Base-by-base conservation (phyloP, 2,329 filamentous ascomycete genomes). In the Penicillium sp. region DNA sequence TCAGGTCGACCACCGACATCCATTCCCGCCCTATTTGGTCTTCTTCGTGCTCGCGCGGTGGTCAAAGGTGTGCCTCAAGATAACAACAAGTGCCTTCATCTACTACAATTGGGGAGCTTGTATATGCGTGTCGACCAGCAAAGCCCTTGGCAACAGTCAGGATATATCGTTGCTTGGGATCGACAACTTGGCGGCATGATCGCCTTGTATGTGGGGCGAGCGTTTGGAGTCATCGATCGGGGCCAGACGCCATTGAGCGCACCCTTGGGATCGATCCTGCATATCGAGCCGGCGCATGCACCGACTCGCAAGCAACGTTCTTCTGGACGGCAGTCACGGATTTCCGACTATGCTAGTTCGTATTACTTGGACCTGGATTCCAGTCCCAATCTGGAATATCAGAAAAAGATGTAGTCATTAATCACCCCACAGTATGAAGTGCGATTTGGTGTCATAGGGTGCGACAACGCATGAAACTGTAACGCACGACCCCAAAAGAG, bases 61-160 rank as follows among this genome's bases (percentile, higher is more conserved):
- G 47, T 52, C 27, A 49, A 61, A 36, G 59, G 61, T 13, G 45
- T 50, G 5, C 57, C 59, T 29, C 47, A 55, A 26, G 46, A 44
- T 38, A 41, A 50, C 39, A 54, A 58, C 8, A 53, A 51, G 18
- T 51, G 52, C 32, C 51, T 68, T 38, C 61, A 67, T 47, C 41
- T 71, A 29, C 63, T 72, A 52, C 68, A 70, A 50, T 58, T 71
- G 25, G 69, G 69, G 3, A 64, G 58, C 48, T 48, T 72, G 27
- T 57, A 59, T n/a, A 54, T 54, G 52, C 59, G 60, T 33, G 41
- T 43, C 12, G 51, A 45, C 13, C 36, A 39, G 11, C 9, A 45
- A 4, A n/a, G 51, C 29, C 32, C 47, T 9, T 70, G 66, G 64
- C 51, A 55, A 37, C 49, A 57, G 34, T 66, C 67, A 1, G 68